Evolutionary conservation across 2,329 filamentous ascomycete species (phyloP).

Genomic region (Fusarium tanahbumbuense): DNA sequence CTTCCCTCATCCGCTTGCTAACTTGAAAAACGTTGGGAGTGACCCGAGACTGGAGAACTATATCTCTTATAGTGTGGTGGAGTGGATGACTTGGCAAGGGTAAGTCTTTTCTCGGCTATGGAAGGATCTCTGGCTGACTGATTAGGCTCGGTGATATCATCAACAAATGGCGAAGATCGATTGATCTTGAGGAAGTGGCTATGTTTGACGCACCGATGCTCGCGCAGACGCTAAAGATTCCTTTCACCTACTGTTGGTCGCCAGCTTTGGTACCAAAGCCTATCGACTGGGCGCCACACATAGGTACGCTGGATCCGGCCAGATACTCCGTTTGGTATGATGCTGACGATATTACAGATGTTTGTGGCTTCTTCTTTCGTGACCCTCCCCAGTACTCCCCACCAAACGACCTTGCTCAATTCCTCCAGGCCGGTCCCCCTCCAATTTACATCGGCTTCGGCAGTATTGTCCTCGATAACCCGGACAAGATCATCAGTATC

Average conservation of each 20-base stretch:
- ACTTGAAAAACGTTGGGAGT: slow-evolving; percentile 65
- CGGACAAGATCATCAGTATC: neutral
- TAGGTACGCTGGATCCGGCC: neutral
- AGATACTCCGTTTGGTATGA: no score
- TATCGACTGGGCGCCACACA: neutral
- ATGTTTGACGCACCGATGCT: slow-evolving; percentile 64
- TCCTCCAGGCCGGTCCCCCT: neutral
- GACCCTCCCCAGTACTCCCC: neutral
- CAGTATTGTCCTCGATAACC: neutral
- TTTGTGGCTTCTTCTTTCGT: neutral
- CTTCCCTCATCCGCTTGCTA: slow-evolving; percentile 79
- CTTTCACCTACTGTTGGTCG: neutral
- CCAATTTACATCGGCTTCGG: neutral
- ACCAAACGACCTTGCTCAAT: neutral
- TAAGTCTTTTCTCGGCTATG: neutral
- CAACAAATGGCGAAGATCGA: slow-evolving; percentile 30
- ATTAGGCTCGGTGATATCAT: slow-evolving; percentile 36
- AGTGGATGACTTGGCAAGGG: slow-evolving; percentile 83
- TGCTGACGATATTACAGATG: neutral
- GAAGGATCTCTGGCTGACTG: neutral
- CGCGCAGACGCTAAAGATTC: neutral
- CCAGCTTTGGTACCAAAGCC: neutral
- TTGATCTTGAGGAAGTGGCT: slow-evolving; percentile 66
- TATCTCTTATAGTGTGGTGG: slow-evolving; percentile 76
- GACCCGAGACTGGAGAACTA: slow-evolving; percentile 66